Evolutionary conservation across 768 basidiomycete species (phyloP), one percentile per base, ranked within the genome.

Genomic region (Termitomyces heimii): DNA sequence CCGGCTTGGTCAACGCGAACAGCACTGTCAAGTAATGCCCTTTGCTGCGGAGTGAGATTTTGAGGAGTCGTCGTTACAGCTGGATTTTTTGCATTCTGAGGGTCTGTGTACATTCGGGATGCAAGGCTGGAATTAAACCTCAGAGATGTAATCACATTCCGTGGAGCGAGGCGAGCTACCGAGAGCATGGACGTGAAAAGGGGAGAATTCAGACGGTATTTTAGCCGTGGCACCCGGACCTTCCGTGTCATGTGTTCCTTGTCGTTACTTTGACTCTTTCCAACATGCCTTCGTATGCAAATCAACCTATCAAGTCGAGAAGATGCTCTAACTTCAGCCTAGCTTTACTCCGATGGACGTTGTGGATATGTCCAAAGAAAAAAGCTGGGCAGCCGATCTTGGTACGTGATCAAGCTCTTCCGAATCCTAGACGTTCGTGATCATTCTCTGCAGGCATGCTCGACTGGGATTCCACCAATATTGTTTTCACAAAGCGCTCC

Each of bases 1-100:
- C 95, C 95, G 1, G 94, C 95, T 63, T 97, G 94, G 73, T 98
- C 95, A 22, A 98, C 91, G 13, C 95, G 82, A 48, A 98, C 74
- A 2, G 89, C 91, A 55, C 72, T 76, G 60, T 89, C 83, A 53
- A 93, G 71, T 10, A 68, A 67, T 18, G 73, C 58, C 39, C 80
- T 76, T 63, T 89, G 82, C 28, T 71, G 63, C 14, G 67, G 60
- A 1, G 82, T 73, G 43, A 92, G 70, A 63, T 76, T 69, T 2
- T 64, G 42, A 8, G 90, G 88, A 4, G 89, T 85, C n/a, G 78
- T 73, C 29, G 75, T 70, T 18, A 79, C 70, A 4, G 82, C 78
- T 18, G 76, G 68, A 52, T 76, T 70, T 34, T 66, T 65, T 2
- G 64, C 53, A 45, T 63, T 68, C 14, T 68, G 57, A 2, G 75